Base-by-base conservation (phyloP, 2,329 filamentous ascomycete species). In the Annulohypoxylon truncatum region DNA sequence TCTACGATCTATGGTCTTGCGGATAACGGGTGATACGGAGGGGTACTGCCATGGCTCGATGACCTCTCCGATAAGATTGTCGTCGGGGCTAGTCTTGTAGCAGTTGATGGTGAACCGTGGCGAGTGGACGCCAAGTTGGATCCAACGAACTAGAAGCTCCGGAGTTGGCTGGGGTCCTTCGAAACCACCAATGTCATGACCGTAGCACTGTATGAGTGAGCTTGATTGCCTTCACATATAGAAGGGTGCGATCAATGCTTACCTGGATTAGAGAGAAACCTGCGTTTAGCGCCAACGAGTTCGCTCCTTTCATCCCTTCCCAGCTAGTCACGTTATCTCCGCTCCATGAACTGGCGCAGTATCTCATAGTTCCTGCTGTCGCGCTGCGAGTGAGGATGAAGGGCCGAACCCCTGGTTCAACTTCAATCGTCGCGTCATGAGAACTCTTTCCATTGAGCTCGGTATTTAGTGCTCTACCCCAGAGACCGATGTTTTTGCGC, bases 31-130 rank as follows among this genome's bases (percentile, higher is more conserved):
- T 0, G 89, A 88, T 26, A 89, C 88, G 33, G 89, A 85, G 0
- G 89, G 88, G 72, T 92, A 91, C 89, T 92, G 92, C 89, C 90
- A 93, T 0, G 90, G 90, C 78, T 92, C 90, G 62, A 93, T 93
- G 0, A 93, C 90, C 33, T 91, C 90, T 6, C 90, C 90, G 22
- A 91, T 83, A 0, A 82, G 82, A 71, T 89, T 92, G 76, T 92
- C 88, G 0, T 85, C 80, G 0, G 86, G 83, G 0, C 85, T 86
- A 0, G 91, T 93, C 79, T 93, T 93, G 85, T 90, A 92, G 77
- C 90, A 93, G 77, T 93, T 93, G 80, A 92, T 92, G 9, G 90
- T 89, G 71, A 93, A 92, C 0, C 90, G 87, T 0, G 88, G 85
- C 1, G 89, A 90, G 78, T 92, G 86, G 64, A 89, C 86, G 4